Conservation (phyloP, 495 filamentous ascomycete species). For the Pyrenopolyporus hunteri region DNA sequence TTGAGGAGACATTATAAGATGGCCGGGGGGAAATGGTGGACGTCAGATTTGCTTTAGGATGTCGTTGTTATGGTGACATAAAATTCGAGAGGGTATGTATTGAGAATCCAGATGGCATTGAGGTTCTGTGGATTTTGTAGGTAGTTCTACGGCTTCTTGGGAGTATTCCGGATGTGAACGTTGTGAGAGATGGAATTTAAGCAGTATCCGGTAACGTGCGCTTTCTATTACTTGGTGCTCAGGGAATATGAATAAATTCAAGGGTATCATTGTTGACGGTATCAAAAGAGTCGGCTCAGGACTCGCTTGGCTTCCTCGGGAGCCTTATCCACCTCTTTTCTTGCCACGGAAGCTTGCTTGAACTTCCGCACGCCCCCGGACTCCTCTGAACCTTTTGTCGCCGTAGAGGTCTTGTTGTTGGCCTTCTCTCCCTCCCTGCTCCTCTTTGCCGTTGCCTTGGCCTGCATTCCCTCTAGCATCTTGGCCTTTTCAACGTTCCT, state of each 20-base stretch:
- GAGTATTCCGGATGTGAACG: not conserved
- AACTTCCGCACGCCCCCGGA: conserved; percentile 63
- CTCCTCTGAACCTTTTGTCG: conserved; percentile 24
- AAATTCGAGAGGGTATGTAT: no score
- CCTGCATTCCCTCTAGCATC: conserved; percentile 72
- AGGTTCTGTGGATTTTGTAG: no score
- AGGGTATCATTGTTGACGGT: conserved; percentile 39
- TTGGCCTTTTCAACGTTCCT: conserved; percentile 77
- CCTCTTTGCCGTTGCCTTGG: conserved; percentile 67
- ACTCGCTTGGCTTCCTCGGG: conserved; percentile 76
- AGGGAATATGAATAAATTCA: not conserved
- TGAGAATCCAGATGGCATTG: no score
- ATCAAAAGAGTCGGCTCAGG: conserved; percentile 79
- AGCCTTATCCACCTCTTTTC: conserved; percentile 55
- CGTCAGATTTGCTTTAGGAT: not conserved
- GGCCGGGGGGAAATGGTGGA: no score
- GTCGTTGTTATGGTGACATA: no score
- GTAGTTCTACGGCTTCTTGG: no score
- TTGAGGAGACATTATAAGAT: no score
- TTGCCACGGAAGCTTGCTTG: conserved; percentile 67
- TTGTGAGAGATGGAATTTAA: not conserved
- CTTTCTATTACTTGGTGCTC: not conserved
- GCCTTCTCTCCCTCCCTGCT: conserved; percentile 44
- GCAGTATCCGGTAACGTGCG: not conserved
- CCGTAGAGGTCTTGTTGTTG: not conserved